Evolutionary conservation across 202 grass and related monocot genomes (phyloP).

Genomic region (Setaria italica): DNA sequence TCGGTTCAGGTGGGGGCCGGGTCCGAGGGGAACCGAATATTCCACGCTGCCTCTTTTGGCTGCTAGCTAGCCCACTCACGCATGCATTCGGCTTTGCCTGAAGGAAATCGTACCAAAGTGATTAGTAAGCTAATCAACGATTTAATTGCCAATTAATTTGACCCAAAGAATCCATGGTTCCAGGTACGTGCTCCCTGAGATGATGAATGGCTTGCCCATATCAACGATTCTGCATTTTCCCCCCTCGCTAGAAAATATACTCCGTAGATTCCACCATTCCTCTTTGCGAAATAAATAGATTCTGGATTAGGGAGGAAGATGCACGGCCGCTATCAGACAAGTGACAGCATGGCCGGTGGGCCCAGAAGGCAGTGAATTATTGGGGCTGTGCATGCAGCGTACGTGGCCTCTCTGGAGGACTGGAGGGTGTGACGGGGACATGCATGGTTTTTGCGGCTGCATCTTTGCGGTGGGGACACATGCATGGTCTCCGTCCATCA

Average conservation of each 20-base stretch:
- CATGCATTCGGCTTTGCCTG: no score
- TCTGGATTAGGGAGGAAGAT: background rate
- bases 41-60: slow-evolving; percentile 23
- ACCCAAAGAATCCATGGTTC: background rate
- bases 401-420: slow-evolving; percentile 30
- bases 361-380: background rate
- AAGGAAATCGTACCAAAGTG: background rate
- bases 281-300: background rate
- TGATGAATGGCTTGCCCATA: background rate
- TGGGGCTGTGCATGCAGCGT: background rate
- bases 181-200: background rate
- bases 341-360: background rate
- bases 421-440: background rate
- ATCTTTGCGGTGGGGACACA: background rate
- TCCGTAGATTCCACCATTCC: background rate
- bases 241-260: background rate
- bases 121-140: background rate
- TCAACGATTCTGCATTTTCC: background rate
- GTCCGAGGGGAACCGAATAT: slow-evolving; percentile 47
- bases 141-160: background rate
- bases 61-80: background rate
- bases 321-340: background rate
- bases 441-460: background rate
- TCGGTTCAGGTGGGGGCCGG: background rate
- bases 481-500: no score